Conservation (phyloP, 2,329 filamentous ascomycete genomes). For the Calonectria hongkongensis region DNA sequence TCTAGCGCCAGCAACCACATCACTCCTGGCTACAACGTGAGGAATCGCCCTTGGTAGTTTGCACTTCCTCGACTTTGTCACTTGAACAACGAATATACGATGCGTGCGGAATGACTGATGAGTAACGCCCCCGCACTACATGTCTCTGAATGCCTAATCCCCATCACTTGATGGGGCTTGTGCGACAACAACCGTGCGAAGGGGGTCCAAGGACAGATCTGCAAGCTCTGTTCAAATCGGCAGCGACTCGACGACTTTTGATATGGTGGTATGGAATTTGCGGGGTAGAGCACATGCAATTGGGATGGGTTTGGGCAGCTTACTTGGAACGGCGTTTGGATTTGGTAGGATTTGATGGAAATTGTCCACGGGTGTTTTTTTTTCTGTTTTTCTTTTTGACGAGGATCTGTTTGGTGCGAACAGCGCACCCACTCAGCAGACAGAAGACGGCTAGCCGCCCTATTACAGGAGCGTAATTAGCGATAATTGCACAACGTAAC, state of each 20-base stretch:
- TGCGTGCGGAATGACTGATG: background rate
- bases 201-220: conserved; percentile 31
- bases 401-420: conserved; percentile 30
- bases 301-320: conserved; percentile 27
- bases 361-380: conserved; percentile 48
- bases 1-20: conserved; percentile 19
- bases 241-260: conserved; percentile 25
- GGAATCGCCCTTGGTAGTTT: conserved; percentile 45
- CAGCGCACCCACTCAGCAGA: conserved; percentile 20
- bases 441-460: conserved; percentile 37
- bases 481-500: conserved; percentile 48
- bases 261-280: conserved; percentile 27
- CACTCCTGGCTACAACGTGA: conserved; percentile 28
- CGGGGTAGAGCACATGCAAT: conserved; percentile 41
- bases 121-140: conserved; percentile 4
- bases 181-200: background rate
- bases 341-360: conserved; percentile 46
- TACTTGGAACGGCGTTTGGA: conserved; percentile 48
- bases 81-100: background rate
- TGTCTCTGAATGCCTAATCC: background rate
- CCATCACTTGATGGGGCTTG: conserved; percentile 3
- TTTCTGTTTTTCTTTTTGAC: conserved; percentile 29
- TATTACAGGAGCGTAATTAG: conserved; percentile 53
- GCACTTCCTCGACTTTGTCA: background rate
- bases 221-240: conserved; percentile 5